Base-by-base conservation (phyloP, 2,329 filamentous ascomycete genomes). In the Bipolaris bicolor region DNA sequence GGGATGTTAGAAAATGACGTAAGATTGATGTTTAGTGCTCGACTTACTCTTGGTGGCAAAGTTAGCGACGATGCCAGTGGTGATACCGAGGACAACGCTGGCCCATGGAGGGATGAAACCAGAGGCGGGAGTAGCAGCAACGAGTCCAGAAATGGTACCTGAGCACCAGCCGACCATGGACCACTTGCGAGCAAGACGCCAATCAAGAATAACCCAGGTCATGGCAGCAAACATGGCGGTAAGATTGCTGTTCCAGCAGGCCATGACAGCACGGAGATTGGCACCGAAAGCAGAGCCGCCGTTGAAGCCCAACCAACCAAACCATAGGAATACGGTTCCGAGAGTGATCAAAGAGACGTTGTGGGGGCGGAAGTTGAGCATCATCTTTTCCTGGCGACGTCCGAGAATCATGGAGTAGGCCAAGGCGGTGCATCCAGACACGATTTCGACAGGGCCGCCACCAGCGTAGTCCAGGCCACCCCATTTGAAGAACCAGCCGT, bases 291-390 rank as follows among this genome's bases (percentile, higher is more conserved):
- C 83, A 22, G 93, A 97, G 63, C 95, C 95, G 70, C 94, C 95
- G 83, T 99, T 99, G 87, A 99, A 99, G 53, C 93, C 95, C 64
- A 99, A 84, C 95, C 95, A 99, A 72, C 95, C 95, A 72, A 98
- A 98, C 93, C 93, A 98, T 55, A 99, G 91, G 70, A 99, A 86
- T 64, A 97, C 86, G 3, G 95, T 98, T 62, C 95, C 95, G 68
- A 98, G 89, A 0, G 95, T 93, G 79, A 99, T 97, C 72, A 98
- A 86, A 5, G 93, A 97, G 66, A 98, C 95, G 82, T 99, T 99
- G 84, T 99, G 95, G 16, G 95, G 95, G 67, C 95, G 91, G 86
- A 98, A 98, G 85, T 98, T 98, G 80, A 97, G 87, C 91, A 98
- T 97, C 92, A 98, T 97, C 82, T 92, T 95, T 82, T 98, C 94